These are phyloP conservation scores for Ganoderma sinense DNA, from an alignment of 1,284 basidiomycete genomes.

Conservation along the genomic window DNA sequence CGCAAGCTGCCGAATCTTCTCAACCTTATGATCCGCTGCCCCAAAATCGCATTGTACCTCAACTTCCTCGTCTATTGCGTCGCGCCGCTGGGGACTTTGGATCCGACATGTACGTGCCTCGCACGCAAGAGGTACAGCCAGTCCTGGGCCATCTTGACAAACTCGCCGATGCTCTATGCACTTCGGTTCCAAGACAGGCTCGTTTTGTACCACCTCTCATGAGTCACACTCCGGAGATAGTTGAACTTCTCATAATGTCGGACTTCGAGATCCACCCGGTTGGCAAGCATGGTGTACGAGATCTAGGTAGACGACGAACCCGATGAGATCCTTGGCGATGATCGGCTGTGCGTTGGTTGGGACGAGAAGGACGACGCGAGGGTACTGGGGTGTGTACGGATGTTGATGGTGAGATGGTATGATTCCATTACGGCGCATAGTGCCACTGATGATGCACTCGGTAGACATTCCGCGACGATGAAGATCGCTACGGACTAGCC, in stretches of 20 bases:
- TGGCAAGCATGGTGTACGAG: neutral
- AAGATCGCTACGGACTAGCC: neutral
- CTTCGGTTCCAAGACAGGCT: neutral
- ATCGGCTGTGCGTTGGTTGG: neutral
- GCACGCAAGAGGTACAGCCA: neutral
- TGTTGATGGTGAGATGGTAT: neutral
- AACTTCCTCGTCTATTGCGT: neutral
- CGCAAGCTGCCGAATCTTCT: neutral
- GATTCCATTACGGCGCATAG: neutral
- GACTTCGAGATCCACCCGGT: neutral
- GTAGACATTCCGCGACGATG: neutral
- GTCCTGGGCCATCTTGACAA: neutral
- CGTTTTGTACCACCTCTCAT: neutral
- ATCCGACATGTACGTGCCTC: neutral
- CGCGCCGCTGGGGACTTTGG: neutral
- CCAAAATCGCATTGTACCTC: neutral
- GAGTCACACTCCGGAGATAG: neutral
- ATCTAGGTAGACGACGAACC: neutral
- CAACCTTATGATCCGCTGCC: neutral
- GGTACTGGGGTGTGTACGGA: neutral
- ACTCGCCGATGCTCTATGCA: neutral
- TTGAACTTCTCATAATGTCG: neutral
- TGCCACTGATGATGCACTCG: neutral
- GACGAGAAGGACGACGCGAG: neutral
- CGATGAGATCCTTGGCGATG: neutral